A percentile compares a stretch with the other conserved stretches of the same genome.
Conservation (phyloP, 2,329 filamentous ascomycete genomes). For the Xylariaceae sp. region DNA sequence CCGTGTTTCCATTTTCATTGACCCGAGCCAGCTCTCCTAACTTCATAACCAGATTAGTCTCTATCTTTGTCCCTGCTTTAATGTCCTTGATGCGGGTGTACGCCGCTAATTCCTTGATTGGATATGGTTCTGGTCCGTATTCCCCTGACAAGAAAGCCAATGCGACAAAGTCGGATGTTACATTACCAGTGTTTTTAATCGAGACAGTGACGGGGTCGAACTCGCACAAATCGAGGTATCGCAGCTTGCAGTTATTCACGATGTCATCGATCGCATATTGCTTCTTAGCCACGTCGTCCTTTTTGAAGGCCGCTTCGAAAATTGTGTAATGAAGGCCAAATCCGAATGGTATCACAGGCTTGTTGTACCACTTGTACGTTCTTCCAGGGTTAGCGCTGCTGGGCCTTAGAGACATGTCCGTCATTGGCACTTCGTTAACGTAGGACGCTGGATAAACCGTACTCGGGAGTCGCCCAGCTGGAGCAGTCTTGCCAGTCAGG, state of each 20-base stretch:
- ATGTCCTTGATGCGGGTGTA: slow-evolving; percentile 48
- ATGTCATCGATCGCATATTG: slow-evolving; percentile 44
- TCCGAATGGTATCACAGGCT: slow-evolving; percentile 52
- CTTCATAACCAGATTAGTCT: slow-evolving; percentile 46
- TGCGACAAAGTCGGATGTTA: slow-evolving; percentile 52
- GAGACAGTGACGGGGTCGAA: slow-evolving; percentile 39
- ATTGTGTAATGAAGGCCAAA: slow-evolving; percentile 56
- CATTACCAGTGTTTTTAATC: slow-evolving; percentile 49
- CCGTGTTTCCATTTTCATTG: slow-evolving; percentile 51
- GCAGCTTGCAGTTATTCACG: slow-evolving; percentile 38
- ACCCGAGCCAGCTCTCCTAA: slow-evolving; percentile 52
- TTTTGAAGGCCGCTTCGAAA: slow-evolving; percentile 42
- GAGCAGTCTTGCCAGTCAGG: slow-evolving; percentile 51
- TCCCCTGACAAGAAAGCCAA: slow-evolving; percentile 50
- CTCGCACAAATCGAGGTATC: slow-evolving; percentile 20
- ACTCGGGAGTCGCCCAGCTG: slow-evolving; percentile 53
- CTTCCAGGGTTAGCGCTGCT: slow-evolving; percentile 49
- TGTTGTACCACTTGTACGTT: slow-evolving; percentile 59
- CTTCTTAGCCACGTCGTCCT: slow-evolving; percentile 4
- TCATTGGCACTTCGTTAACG: slow-evolving; percentile 52
- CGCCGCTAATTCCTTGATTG: slow-evolving; percentile 51
- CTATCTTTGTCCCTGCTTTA: slow-evolving; percentile 29
- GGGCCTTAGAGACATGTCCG: slow-evolving; percentile 55
- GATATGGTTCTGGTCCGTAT: slow-evolving; percentile 50
- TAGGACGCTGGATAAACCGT: slow-evolving; percentile 57